Base-by-base conservation (phyloP, 306 rosid species). In the Gleditsia sinensis region DNA sequence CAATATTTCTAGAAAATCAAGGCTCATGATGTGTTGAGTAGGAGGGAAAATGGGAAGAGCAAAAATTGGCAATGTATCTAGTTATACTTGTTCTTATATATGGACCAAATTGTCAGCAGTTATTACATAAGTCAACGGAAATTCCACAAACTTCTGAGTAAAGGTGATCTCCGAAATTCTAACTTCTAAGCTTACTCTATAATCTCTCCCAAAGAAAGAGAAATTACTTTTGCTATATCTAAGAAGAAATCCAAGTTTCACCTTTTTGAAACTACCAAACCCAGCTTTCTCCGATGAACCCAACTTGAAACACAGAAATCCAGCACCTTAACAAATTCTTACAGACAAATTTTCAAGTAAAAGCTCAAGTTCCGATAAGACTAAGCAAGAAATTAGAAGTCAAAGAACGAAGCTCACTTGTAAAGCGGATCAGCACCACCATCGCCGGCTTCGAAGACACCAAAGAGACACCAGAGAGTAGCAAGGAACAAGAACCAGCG, bases 381-480 rank as follows among this genome's bases (percentile, higher is more conserved):
- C 46, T 43, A 13, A 7, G 2, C 27, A 71, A 19, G 36, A 21
- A 33, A 53, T 40, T 3, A 6, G 9, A 32, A 43, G 23, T 20
- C 25, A 36, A 27, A 46, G 43, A 21, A 1, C 4, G 13, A 33
- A 25, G 33, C 45, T 49, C 75, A 85, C 94, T 49, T 81, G 91
- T 86, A 89, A 76, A 85, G 36, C 45, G 88, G 89, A 87, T 89
- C 94, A 75, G 85, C 74, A 25, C 85, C 94, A 27, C 94, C 94
- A 17, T 82, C 65, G 56, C 85, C 83, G 11, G 94, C 89, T 63
- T 34, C 28, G 19, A 78, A 71, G 42, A 55, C 54, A 25, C 68
- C 69, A 67, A 77, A 32, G 48, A 78, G 74, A 53, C 70, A 46
- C 24, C 34, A 60, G 66, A 86, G 75, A 10, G 76, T 23, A 61